Percentiles rank a stretch among this genome's conserved stretches.
phyloP scores from a whole-genome alignment of 2,329 filamentous ascomycete genomes.

The Aspergillus sp. region DNA sequence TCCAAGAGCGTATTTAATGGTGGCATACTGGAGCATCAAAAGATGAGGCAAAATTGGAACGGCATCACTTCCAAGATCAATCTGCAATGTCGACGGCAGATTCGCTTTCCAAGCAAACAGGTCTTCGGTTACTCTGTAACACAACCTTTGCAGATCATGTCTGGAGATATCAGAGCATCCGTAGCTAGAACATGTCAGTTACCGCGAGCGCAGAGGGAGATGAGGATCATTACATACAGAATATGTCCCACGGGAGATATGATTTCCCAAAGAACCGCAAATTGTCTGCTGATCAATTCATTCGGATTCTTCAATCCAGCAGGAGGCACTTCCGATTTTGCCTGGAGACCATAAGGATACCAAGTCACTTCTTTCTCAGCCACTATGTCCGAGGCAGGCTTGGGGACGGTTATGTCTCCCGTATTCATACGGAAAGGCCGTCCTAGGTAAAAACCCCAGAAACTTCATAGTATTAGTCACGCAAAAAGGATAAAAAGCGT shows the following conservation, averaged over 20 bases:
- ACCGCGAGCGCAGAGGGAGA: slow-evolving; percentile 1
- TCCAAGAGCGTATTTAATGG: neutral
- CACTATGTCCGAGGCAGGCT: slow-evolving; percentile 25
- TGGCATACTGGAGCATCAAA: slow-evolving; percentile 35
- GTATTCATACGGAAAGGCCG: slow-evolving; percentile 37
- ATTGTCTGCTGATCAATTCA: slow-evolving; percentile 31
- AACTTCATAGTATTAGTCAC: slow-evolving; percentile 15
- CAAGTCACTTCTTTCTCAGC: slow-evolving; percentile 23
- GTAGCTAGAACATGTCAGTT: slow-evolving; percentile 18
- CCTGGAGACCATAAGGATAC: slow-evolving; percentile 25
- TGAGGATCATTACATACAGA: slow-evolving; percentile 19
- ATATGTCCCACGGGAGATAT: slow-evolving; percentile 39
- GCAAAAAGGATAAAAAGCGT: neutral
- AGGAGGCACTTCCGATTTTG: slow-evolving; percentile 8
- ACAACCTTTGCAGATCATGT: slow-evolving; percentile 32
- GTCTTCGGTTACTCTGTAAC: slow-evolving; percentile 29
- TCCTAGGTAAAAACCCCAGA: slow-evolving; percentile 40
- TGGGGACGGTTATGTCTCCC: slow-evolving; percentile 35
- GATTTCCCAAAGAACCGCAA: slow-evolving; percentile 38
- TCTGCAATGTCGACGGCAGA: slow-evolving; percentile 30
- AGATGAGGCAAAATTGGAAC: slow-evolving; percentile 33
- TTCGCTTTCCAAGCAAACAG: slow-evolving; percentile 38
- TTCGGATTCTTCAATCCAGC: slow-evolving; percentile 23
- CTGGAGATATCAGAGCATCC: slow-evolving; percentile 32
- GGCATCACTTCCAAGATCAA: slow-evolving; percentile 28